A percentile compares a stretch with the other conserved stretches of the same genome.
Evolutionary conservation across 2,329 filamentous ascomycete species (phyloP).

Genomic region (Fusarium sp.): DNA sequence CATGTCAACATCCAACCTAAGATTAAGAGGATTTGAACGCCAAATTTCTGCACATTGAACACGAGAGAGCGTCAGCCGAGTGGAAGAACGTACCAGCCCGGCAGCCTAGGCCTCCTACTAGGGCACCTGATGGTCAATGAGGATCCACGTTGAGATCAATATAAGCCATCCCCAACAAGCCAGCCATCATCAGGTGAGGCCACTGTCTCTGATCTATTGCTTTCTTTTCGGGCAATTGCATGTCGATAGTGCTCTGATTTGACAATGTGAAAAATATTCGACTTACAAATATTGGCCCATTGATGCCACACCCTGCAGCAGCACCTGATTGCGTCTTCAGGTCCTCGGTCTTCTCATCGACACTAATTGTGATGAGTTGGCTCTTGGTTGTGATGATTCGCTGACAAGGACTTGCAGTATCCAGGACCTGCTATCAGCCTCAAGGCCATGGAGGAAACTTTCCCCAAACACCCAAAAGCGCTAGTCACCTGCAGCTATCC

Average conservation of each 20-base stretch:
- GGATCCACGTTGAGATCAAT: slow-evolving; percentile 4
- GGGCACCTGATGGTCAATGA: background rate
- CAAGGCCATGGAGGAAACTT: background rate
- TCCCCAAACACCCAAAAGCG: background rate
- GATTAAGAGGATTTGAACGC: slow-evolving; percentile 9
- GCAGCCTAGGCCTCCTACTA: slow-evolving; percentile 7
- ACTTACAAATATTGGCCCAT: background rate
- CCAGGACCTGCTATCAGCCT: background rate
- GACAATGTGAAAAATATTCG: background rate
- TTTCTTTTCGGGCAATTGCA: background rate
- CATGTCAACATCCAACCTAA: background rate
- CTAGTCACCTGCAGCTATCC: background rate
- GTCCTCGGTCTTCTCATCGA: background rate
- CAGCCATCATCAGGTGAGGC: slow-evolving; percentile 14
- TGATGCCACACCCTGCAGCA: background rate
- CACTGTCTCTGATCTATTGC: slow-evolving; percentile 18
- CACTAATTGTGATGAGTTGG: background rate
- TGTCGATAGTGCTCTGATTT: background rate
- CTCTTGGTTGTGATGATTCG: background rate
- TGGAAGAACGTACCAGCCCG: slow-evolving; percentile 6
- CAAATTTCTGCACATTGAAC: slow-evolving; percentile 24
- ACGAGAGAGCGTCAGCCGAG: slow-evolving; percentile 33
- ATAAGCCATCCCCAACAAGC: slow-evolving; percentile 4
- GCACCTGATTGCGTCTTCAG: background rate
- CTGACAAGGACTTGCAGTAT: no score